Evolutionary conservation across 768 basidiomycete genomes (phyloP), one percentile per base, ranked within the genome.

Genomic region (Boletus edulis): DNA sequence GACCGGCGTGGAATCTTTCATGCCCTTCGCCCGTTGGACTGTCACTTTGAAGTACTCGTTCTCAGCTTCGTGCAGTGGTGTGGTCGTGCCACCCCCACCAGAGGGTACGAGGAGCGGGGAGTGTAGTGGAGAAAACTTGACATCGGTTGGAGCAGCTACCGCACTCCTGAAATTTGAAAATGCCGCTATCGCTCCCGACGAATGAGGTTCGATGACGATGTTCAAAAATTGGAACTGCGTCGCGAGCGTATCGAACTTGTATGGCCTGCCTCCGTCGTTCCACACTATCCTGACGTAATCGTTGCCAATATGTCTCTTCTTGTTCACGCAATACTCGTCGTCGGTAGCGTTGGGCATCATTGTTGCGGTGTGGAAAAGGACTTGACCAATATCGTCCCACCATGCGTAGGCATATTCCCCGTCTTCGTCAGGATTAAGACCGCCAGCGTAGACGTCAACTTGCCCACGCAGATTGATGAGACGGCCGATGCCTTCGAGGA

Each of bases 221-320:
- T 98, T 98, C 65, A 98, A 85, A 66, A 96, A 98, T 68, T 98
- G 95, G 78, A 96, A 99, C 66, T 92, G 86, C 10, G 96, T 96
- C 22, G 81, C 75, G 52, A 99, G 80, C 8, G 95, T 98, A 73
- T 97, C 91, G 67, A 98, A 97, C 49, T 76, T 81, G 72, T 97
- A 98, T 4, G 87, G 83, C 24, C 73, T 62, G n/a, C 95, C 95
- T 12, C 93, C 93, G 67, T 98, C 96, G 73, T 99, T 99, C 91
- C 93, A 99, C 58, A 99, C 82, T 70, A 99, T 94, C 53, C 94
- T 87, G 62, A 98, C 91, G 55, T 83, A 92, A 74, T 98, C 96
- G 71, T 99, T 99, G 35, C 97, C 97, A 51, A 99, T 94, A 68
- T 97, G 92, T 37, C 88, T 79, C 71, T 98, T 98, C 78, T 99